Evolutionary conservation across 345 rosid species (phyloP).

Genomic region (Salix koriyanagi): DNA sequence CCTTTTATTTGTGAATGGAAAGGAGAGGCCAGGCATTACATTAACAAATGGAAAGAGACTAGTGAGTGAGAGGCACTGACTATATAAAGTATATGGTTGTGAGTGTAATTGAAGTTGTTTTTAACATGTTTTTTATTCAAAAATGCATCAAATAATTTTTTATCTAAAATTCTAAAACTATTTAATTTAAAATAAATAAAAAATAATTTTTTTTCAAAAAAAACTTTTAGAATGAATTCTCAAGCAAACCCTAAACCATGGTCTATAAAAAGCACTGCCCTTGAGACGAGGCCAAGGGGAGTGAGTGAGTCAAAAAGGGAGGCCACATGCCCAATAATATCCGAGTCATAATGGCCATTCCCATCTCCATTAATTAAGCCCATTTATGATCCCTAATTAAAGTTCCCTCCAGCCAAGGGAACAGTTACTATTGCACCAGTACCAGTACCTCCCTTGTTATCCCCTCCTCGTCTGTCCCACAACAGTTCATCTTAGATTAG

Average conservation of each 20-base stretch:
- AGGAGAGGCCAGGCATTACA: neutral
- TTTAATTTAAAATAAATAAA: no score
- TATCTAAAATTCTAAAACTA: no score
- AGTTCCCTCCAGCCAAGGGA: neutral
- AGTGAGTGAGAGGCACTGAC: neutral
- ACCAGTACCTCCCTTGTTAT: neutral
- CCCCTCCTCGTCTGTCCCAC: no score
- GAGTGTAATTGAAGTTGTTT: no score
- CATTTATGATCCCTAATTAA: neutral
- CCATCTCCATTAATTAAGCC: slow-evolving; percentile 17
- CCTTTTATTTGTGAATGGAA: no score
- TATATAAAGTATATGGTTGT: no score
- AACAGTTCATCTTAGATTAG: no score
- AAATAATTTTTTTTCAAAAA: no score
- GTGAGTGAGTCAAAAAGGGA: neutral
- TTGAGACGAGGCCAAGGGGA: slow-evolving; percentile 2
- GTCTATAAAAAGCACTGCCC: neutral
- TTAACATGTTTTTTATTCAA: no score
- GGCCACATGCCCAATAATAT: slow-evolving; percentile 6
- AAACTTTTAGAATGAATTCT: no score
- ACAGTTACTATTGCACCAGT: neutral
- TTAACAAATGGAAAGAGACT: slow-evolving; percentile 3
- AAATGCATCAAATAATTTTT: no score
- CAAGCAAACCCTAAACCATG: neutral
- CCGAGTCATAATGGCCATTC: slow-evolving; percentile 14